Evolutionary conservation across 148 eudicot species (phyloP).

Genomic region (Heliosperma pusillum): DNA sequence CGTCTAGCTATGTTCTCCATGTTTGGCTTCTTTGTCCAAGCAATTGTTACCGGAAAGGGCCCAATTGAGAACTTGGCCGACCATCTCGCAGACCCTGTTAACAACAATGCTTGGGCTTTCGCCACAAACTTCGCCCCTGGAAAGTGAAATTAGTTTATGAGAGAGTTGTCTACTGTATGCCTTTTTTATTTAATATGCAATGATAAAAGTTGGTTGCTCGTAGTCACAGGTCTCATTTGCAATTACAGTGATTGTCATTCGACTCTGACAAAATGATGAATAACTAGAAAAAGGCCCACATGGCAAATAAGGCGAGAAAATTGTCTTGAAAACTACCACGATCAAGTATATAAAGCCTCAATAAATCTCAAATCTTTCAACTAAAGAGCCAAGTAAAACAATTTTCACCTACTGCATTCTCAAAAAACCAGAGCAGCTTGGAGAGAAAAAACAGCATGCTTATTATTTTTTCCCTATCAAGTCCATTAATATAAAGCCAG

Average conservation of each 20-base stretch:
- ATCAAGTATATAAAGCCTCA: background rate
- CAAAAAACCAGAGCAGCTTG: background rate
- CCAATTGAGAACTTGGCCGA: constrained; percentile 23
- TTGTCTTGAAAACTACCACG: background rate
- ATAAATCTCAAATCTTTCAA: background rate
- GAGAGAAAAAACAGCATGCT: background rate
- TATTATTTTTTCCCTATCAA: background rate
- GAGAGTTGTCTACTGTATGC: background rate
- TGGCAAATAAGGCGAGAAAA: background rate
- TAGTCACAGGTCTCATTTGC: background rate
- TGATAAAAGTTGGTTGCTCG: constrained; percentile 10
- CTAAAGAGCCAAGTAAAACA: background rate
- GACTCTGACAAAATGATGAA: background rate
- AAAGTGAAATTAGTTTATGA: constrained; percentile 9
- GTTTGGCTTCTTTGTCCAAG: constrained; percentile 27
- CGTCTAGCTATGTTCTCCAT: constrained; percentile 27
- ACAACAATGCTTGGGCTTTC: constrained; percentile 25
- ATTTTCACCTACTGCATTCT: background rate
- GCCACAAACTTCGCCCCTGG: constrained; percentile 29
- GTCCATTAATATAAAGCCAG: background rate
- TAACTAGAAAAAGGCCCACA: background rate
- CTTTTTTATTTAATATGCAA: background rate
- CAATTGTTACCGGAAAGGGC: constrained; percentile 26
- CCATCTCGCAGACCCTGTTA: constrained; percentile 20
- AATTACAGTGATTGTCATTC: background rate